Base-by-base conservation (phyloP, 2,329 filamentous ascomycete genomes). In the Botrytis porri region DNA sequence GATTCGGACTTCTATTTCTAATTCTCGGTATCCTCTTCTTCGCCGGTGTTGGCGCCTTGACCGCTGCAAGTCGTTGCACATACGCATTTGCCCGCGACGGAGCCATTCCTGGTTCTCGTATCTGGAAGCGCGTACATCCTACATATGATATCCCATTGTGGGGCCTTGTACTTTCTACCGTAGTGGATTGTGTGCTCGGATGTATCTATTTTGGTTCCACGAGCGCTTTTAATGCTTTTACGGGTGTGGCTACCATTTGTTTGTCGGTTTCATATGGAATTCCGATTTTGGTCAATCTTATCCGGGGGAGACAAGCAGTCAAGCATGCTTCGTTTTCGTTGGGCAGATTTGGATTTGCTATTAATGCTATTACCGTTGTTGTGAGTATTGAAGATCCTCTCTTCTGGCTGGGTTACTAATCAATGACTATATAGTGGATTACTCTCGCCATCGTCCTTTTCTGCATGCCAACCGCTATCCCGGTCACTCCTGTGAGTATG, bases 201-300 rank as follows among this genome's bases (percentile, higher is more conserved):
- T 85, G 93, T 76, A 94, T 95, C 81, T 95, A 93, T 83, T 93
- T 95, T 76, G 93, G 93, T 16, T 92, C 90, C 1, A 87, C 88
- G 0, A 91, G 92, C 0, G 93, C 93, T 0, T 95, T 95, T 84
- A 92, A 91, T 84, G 90, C 89, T 16, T 94, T 95, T 81, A 94
- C 92, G 0, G 92, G 92, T 41, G 92, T 94, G 1, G 92, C 92
- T 1, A 94, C 92, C 7, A 94, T 95, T 80, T 94, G 92, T 76
- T 86, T 95, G 0, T 91, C 89, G 0, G 89, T 90, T 6, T 93
- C 91, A 0, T 95, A 95, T 80, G 92, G 90, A 22, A 85, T 94
- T 25, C 93, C 93, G 0, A 93, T 95, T 71, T 82, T 94, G 18
- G 90, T 95, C 73, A 91, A 87, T 18, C 83, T 95, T 4, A 77